phyloP scores from a whole-genome alignment of 1,284 basidiomycete species.

The Ustilago vetiveriae region DNA sequence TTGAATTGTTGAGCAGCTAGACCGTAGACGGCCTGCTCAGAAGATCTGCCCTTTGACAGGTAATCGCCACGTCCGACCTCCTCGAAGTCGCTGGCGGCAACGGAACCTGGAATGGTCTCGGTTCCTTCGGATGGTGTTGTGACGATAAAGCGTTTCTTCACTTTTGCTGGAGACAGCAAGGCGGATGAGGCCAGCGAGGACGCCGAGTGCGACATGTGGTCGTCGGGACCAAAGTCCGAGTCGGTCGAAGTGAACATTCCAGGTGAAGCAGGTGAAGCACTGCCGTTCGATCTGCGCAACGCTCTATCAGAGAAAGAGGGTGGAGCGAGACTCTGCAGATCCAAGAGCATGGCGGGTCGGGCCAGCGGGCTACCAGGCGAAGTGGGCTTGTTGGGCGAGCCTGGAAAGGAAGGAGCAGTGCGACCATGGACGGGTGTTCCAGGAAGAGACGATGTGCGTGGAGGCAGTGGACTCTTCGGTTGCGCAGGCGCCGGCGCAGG shows the following conservation, averaged over 20 bases:
- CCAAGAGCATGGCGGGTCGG: constrained; percentile 25
- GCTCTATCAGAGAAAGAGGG: constrained; percentile 10
- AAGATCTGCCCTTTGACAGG: constrained; percentile 24
- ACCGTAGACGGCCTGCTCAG: constrained; percentile 20
- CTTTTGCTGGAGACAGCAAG: constrained; percentile 6
- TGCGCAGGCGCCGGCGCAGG: constrained; percentile 3
- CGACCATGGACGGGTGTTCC: constrained; percentile 18
- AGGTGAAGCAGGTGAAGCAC: constrained; percentile 21
- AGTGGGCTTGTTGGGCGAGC: constrained; percentile 39
- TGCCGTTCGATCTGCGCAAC: neutral
- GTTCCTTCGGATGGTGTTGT: constrained; percentile 44
- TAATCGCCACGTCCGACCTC: constrained; percentile 31
- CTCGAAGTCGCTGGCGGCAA: constrained; percentile 36
- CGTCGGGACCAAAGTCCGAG: constrained; percentile 32
- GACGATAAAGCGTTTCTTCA: constrained; percentile 16
- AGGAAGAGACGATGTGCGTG: constrained; percentile 38
- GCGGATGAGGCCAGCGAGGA: constrained; percentile 35
- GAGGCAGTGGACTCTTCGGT: constrained; percentile 20
- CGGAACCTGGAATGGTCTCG: constrained; percentile 44
- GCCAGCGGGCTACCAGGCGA: constrained; percentile 23
- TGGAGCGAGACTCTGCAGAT: constrained; percentile 26
- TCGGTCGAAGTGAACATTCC: constrained; percentile 28
- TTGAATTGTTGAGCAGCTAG: constrained; percentile 20
- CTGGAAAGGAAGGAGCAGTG: constrained; percentile 13
- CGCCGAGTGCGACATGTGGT: constrained; percentile 20